Evolutionary conservation across 2,329 filamentous ascomycete genomes (phyloP).

Genomic region (Metarhizium rileyi): DNA sequence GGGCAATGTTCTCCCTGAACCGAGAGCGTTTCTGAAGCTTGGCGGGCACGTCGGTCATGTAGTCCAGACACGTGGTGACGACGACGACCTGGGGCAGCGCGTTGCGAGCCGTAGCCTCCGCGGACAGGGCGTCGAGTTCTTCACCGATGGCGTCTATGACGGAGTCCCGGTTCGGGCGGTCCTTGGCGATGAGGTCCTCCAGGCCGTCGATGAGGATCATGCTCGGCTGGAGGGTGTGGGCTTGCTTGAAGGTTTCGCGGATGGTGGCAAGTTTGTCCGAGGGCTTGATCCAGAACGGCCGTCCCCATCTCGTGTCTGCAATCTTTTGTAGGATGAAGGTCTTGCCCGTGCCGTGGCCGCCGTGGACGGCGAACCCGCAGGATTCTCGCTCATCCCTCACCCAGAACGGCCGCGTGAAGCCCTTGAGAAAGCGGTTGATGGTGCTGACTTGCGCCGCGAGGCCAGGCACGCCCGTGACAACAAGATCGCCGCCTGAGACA

Average conservation of each 20-base stretch:
- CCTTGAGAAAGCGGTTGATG: conserved; percentile 57
- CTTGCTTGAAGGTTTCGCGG: conserved; percentile 59
- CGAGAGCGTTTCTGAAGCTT: conserved; percentile 55
- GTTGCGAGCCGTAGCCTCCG: conserved; percentile 24
- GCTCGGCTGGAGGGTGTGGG: conserved; percentile 59
- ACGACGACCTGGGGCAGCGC: conserved; percentile 54
- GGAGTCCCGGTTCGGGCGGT: conserved; percentile 38
- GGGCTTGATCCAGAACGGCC: conserved; percentile 51
- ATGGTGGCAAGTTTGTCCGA: conserved; percentile 50
- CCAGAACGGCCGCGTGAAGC: conserved; percentile 36
- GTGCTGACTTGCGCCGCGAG: conserved; percentile 51
- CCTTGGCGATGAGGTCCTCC: conserved; percentile 57
- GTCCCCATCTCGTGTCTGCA: conserved; percentile 58
- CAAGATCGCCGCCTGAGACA: conserved; percentile 23
- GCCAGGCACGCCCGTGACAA: conserved; percentile 54
- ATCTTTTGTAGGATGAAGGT: conserved; percentile 62
- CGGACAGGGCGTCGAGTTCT: conserved; percentile 46
- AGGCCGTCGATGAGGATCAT: conserved; percentile 73
- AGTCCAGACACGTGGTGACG: conserved; percentile 62
- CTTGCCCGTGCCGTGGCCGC: conserved; percentile 79
- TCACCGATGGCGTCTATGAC: conserved; percentile 42
- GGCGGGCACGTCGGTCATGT: conserved; percentile 61
- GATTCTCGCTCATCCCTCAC: conserved; percentile 25
- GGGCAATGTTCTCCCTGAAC: conserved; percentile 57
- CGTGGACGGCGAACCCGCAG: conserved; percentile 64